These are phyloP conservation scores for Melastoma candidum DNA, from an alignment of 441 rosid genomes.

Conservation along the genomic window DNA sequence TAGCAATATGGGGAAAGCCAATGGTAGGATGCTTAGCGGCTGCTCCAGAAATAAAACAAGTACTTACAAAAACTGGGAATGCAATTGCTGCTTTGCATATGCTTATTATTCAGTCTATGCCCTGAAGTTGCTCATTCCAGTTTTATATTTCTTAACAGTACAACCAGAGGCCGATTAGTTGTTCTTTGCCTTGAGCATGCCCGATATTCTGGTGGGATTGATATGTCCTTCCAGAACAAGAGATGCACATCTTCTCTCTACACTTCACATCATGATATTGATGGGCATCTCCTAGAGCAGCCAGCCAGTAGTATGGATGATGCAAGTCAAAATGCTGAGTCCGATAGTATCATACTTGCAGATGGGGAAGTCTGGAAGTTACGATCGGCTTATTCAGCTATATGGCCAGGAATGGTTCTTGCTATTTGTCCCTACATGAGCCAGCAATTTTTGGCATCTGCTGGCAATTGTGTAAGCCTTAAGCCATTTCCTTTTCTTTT, in stretches of 20 bases:
- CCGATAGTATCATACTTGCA: slow-evolving; percentile 73
- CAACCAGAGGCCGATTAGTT: slow-evolving; percentile 74
- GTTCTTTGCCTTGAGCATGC: slow-evolving; percentile 62
- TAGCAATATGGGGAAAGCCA: no score
- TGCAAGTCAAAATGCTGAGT: slow-evolving; percentile 82
- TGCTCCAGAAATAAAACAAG: no score
- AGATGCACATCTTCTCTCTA: slow-evolving; percentile 69
- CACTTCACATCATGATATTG: slow-evolving; percentile 74
- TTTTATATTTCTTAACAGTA: slow-evolving; percentile 37
- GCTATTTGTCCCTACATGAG: slow-evolving; percentile 93
- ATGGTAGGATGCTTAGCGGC: no score
- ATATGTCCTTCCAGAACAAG: slow-evolving; percentile 59
- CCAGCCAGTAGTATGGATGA: slow-evolving; percentile 77
- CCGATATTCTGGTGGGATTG: slow-evolving; percentile 73
- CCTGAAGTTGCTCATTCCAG: slow-evolving; percentile 8
- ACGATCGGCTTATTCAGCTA: slow-evolving; percentile 40
- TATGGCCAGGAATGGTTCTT: slow-evolving; percentile 84
- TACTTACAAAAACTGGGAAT: no score
- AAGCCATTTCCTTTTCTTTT: slow-evolving; percentile 15
- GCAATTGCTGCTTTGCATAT: no score
- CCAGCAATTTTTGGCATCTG: slow-evolving; percentile 84
- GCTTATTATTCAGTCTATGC: background rate
- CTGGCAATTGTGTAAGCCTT: slow-evolving; percentile 89
- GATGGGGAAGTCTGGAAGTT: slow-evolving; percentile 84
- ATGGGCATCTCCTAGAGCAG: slow-evolving; percentile 65